Conservation (phyloP, 2,329 filamentous ascomycete genomes). For the Alternaria postmessia region DNA sequence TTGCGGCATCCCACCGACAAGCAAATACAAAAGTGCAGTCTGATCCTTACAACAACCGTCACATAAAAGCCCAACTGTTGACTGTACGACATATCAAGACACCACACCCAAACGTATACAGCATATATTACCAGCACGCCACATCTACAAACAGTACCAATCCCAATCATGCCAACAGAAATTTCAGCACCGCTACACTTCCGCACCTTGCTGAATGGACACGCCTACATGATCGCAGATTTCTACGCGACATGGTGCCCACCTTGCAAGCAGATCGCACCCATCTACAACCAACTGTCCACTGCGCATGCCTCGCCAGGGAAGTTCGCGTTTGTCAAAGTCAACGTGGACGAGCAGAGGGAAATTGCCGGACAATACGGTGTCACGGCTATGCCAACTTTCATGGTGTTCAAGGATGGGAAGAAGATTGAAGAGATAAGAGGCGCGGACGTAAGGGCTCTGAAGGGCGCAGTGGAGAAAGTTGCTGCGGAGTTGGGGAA, state of each 20-base stretch:
- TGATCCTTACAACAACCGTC: background rate
- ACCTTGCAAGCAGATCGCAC: conserved; percentile 64
- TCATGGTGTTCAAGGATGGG: conserved; percentile 45
- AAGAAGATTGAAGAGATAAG: conserved; percentile 41
- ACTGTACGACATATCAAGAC: background rate
- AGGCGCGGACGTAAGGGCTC: conserved; percentile 37
- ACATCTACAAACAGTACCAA: background rate
- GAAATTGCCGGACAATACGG: conserved; percentile 59
- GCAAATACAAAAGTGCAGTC: background rate
- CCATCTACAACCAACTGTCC: conserved; percentile 61
- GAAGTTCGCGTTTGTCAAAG: conserved; percentile 61
- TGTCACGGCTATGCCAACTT: conserved; percentile 56
- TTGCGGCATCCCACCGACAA: conserved; percentile 11
- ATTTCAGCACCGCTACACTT: conserved; percentile 46
- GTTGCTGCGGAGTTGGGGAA: conserved; percentile 21
- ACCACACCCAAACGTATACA: background rate
- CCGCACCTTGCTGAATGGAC: conserved; percentile 44
- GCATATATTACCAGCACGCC: background rate
- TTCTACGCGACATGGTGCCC: conserved; percentile 66
- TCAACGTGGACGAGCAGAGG: conserved; percentile 63
- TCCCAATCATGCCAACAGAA: conserved; percentile 38
- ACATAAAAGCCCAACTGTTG: background rate
- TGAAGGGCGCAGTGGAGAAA: conserved; percentile 39
- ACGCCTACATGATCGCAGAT: conserved; percentile 58
- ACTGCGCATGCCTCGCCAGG: conserved; percentile 55